Evolutionary conservation across 2,329 filamentous ascomycete species (phyloP).

Genomic region (Exophiala viscosa): DNA sequence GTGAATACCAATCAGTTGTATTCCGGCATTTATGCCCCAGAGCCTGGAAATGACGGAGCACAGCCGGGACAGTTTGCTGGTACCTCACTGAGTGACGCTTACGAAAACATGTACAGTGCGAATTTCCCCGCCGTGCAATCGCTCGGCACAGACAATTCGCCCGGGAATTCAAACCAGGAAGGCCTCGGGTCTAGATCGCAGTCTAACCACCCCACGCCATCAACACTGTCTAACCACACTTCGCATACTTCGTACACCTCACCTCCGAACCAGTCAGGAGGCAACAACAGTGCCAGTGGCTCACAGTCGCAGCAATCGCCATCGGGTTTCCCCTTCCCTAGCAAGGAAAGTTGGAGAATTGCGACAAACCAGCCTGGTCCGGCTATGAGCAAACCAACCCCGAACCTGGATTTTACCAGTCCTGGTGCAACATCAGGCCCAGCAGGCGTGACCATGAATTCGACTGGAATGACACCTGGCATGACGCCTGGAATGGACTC

Average conservation of each 20-base stretch:
- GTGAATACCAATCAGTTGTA: not conserved
- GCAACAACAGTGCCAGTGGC: constrained; percentile 8
- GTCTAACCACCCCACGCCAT: constrained; percentile 25
- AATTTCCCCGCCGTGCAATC: constrained; percentile 6
- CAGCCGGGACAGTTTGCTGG: not conserved
- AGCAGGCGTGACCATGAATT: constrained; percentile 5
- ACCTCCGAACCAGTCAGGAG: constrained; percentile 16
- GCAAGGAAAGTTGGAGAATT: constrained; percentile 4
- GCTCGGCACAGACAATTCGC: constrained; percentile 17
- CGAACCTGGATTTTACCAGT: constrained; percentile 4
- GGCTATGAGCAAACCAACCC: constrained; percentile 1
- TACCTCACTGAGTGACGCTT: constrained; percentile 2
- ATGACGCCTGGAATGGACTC: constrained; percentile 23
- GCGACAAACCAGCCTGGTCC: not conserved
- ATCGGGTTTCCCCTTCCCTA: constrained; percentile 4
- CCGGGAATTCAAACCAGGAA: constrained; percentile 15
- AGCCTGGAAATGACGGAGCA: too few species aligned
- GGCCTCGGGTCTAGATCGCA: constrained; percentile 20
- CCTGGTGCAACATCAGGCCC: constrained; percentile 23
- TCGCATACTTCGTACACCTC: constrained; percentile 24
- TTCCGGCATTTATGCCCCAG: too few species aligned
- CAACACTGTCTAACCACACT: constrained; percentile 17
- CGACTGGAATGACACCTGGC: constrained; percentile 24
- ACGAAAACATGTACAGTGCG: constrained; percentile 11
- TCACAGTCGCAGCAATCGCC: constrained; percentile 10